phyloP scores from a whole-genome alignment of 1,139 yeast genomes.

The Yamadazyma dushanensis region DNA sequence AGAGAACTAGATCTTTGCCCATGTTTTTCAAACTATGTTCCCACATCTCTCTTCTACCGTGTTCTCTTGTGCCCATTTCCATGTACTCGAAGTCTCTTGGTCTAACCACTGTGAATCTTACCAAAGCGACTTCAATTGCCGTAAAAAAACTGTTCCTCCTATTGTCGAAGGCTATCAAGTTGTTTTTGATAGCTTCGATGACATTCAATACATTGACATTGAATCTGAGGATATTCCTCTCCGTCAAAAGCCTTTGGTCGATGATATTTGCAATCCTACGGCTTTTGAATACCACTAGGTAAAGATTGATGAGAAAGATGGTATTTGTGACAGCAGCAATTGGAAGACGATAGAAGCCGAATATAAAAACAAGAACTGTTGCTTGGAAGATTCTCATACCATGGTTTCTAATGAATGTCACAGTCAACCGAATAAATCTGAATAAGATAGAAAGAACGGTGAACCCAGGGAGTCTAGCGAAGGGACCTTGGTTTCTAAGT shows the following conservation, averaged over 20 bases:
- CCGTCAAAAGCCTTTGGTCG: not conserved
- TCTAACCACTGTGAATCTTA: slow-evolving; percentile 20
- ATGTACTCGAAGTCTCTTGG: slow-evolving; percentile 27
- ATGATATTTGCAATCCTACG: not conserved
- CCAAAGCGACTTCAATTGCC: slow-evolving; percentile 15
- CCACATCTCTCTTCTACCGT: not conserved
- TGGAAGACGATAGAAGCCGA: not conserved
- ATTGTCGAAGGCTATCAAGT: not conserved
- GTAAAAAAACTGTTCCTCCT: not conserved
- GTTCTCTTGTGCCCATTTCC: slow-evolving; percentile 5
- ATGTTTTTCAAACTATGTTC: slow-evolving; percentile 16
- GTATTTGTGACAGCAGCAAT: not conserved
- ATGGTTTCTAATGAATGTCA: not conserved
- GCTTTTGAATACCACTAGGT: not conserved
- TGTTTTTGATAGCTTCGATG: not conserved
- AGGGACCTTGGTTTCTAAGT: not conserved
- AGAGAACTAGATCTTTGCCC: slow-evolving; percentile 25
- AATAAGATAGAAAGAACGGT: not conserved
- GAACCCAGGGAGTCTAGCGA: not conserved
- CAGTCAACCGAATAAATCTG: not conserved
- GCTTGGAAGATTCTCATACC: not conserved
- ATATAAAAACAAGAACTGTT: not conserved
- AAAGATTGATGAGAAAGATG: not conserved
- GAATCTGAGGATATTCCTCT: not conserved
- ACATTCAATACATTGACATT: no score